These are phyloP conservation scores for Phytophthora citrophthora DNA, from an alignment of 352 stramenopile species.

Conservation along the genomic window DNA sequence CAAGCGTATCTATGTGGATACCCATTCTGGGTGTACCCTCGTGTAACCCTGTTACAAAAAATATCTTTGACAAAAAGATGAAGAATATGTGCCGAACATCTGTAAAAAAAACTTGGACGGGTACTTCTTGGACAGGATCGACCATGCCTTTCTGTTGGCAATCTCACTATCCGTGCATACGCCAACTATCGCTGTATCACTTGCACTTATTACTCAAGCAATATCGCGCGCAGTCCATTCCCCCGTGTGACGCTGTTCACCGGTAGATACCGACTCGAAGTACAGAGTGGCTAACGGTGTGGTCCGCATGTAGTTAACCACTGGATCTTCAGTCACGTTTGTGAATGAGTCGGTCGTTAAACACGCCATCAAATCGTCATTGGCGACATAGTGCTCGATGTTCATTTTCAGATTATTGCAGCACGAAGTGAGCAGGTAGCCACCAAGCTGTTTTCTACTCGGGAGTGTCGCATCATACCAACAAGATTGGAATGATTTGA, in stretches of 20 bases:
- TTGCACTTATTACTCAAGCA: not conserved
- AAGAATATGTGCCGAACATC: not conserved
- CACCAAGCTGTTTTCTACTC: too few species aligned
- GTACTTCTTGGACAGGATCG: not conserved
- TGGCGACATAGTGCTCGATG: too few species aligned
- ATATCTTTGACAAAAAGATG: not conserved
- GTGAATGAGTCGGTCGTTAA: slow-evolving; percentile 20
- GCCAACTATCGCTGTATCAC: not conserved
- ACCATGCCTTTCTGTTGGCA: not conserved
- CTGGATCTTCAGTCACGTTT: not conserved
- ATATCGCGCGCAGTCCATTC: not conserved
- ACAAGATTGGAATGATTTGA: too few species aligned
- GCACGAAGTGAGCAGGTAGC: too few species aligned
- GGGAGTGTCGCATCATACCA: too few species aligned
- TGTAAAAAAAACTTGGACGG: not conserved
- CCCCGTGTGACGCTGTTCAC: not conserved
- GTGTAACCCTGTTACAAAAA: too few species aligned
- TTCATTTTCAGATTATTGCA: too few species aligned
- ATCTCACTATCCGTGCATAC: not conserved
- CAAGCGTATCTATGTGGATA: too few species aligned
- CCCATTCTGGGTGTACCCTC: too few species aligned
- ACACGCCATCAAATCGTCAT: too few species aligned
- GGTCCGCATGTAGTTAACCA: not conserved
- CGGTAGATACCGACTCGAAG: not conserved
- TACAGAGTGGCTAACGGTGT: not conserved